Evolutionary conservation across 805 yeast genomes (phyloP).

Genomic region (Isabelozyma rhagii): DNA sequence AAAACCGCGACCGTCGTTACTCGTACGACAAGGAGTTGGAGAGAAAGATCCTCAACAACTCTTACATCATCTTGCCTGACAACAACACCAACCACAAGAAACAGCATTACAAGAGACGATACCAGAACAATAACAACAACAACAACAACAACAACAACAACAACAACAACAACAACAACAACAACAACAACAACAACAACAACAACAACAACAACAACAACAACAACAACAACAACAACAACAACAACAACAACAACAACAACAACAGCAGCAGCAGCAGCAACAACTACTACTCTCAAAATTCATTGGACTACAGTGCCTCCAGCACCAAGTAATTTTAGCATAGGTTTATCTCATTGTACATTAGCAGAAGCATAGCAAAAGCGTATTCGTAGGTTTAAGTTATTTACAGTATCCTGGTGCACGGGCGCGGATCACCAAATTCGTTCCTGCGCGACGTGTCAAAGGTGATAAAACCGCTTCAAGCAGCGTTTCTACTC

Average conservation of each 20-base stretch:
- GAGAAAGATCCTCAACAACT: slow-evolving; percentile 23
- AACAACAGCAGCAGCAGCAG: neutral
- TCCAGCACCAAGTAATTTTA: neutral
- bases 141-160: neutral
- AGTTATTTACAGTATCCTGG: neutral
- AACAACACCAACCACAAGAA: slow-evolving; percentile 6
- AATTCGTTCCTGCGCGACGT: no score
- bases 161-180: neutral
- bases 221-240: slow-evolving; percentile 6
- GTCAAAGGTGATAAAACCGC: neutral
- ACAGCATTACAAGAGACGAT: neutral
- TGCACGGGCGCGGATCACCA: neutral
- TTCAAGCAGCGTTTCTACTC: neutral
- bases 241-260: neutral
- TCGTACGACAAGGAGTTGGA: slow-evolving; percentile 24
- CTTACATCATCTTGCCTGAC: slow-evolving; percentile 26
- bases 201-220: slow-evolving; percentile 1
- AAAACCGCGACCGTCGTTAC: neutral
- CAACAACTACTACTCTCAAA: neutral
- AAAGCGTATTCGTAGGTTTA: neutral
- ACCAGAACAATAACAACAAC: neutral
- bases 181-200: neutral
- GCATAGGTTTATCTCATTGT: neutral
- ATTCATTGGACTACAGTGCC: neutral
- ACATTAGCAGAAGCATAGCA: neutral